These are phyloP conservation scores for Daldinia grandis DNA, from an alignment of 495 filamentous ascomycete species.

Conservation along the genomic window DNA sequence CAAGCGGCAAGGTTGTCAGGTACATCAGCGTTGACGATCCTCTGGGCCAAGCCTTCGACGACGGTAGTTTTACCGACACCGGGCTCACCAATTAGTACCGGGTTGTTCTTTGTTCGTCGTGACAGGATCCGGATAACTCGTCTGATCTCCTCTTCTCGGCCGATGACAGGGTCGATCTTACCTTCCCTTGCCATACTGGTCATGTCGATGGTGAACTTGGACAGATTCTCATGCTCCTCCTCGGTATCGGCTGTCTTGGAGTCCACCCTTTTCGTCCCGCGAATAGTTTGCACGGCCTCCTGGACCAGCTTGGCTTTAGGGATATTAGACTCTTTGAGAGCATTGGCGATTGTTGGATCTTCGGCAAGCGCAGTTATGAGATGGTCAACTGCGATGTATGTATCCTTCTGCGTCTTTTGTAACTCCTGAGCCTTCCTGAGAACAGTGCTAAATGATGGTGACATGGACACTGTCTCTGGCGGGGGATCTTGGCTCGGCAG, in stretches of 20 bases:
- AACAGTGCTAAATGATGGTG: conserved; percentile 81
- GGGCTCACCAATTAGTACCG: conserved; percentile 90
- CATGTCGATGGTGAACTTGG: conserved; percentile 99
- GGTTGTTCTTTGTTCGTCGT: conserved; percentile 97
- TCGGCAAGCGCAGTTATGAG: conserved; percentile 84
- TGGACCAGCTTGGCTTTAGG: conserved; percentile 91
- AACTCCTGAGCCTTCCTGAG: conserved; percentile 86
- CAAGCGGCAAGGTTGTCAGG: conserved; percentile 95
- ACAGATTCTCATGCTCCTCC: conserved; percentile 88
- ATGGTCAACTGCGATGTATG: conserved; percentile 92
- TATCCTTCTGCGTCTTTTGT: conserved; percentile 95
- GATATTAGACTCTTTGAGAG: conserved; percentile 85
- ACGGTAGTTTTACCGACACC: conserved; percentile 99
- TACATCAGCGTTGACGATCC: conserved; percentile 95
- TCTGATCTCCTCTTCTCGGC: conserved; percentile 94
- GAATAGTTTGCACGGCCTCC: conserved; percentile 84
- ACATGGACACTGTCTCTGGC: conserved; percentile 82
- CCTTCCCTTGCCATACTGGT: conserved; percentile 92
- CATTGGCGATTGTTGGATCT: conserved; percentile 74
- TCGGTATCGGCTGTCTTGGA: conserved; percentile 93
- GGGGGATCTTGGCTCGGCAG: conserved; percentile 94
- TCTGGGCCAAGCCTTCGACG: conserved; percentile 93
- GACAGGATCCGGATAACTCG: conserved; percentile 93
- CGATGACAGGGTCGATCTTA: conserved; percentile 98
- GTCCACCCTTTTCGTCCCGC: conserved; percentile 90